These are phyloP conservation scores for Boletus sp. DNA, from an alignment of 768 basidiomycete genomes.

Conservation along the genomic window DNA sequence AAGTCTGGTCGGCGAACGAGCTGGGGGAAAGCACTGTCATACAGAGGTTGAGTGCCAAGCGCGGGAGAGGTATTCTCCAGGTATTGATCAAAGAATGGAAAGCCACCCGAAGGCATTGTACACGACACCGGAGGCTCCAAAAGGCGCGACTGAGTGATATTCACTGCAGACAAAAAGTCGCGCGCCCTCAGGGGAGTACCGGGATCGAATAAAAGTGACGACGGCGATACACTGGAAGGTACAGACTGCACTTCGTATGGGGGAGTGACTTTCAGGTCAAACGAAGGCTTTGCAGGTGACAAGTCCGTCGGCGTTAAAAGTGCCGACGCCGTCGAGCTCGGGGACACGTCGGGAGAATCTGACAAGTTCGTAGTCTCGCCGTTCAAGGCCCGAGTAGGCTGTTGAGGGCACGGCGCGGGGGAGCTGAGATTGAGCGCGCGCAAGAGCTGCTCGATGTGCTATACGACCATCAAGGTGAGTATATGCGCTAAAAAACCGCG, in stretches of 20 bases:
- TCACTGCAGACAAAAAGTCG: conserved; percentile 27
- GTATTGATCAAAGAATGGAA: conserved; percentile 55
- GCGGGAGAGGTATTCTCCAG: conserved; percentile 42
- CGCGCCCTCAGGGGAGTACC: conserved; percentile 38
- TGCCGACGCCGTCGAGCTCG: conserved; percentile 67
- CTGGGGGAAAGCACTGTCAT: conserved; percentile 33
- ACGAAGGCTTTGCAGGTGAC: conserved; percentile 58
- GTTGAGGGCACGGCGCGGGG: conserved; percentile 52
- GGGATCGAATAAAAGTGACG: conserved; percentile 45
- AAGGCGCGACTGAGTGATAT: conserved; percentile 27
- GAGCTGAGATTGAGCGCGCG: conserved; percentile 79
- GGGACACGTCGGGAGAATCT: conserved; percentile 69
- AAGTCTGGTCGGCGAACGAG: conserved; percentile 20
- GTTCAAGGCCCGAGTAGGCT: conserved; percentile 43
- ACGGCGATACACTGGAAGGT: conserved; percentile 31
- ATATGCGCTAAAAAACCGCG: conserved; percentile 27
- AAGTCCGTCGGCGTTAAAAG: conserved; percentile 74
- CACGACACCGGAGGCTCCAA: conserved; percentile 17
- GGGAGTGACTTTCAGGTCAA: conserved; percentile 55
- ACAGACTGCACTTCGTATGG: conserved; percentile 46
- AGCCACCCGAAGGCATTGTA: conserved; percentile 25
- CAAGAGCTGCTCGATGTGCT: conserved; percentile 82
- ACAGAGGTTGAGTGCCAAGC: conserved; percentile 36
- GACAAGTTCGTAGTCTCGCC: conserved; percentile 40
- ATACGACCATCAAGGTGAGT: conserved; percentile 24